Base-by-base conservation (phyloP, 208 protist species). In the Histomonas meleagridis region DNA sequence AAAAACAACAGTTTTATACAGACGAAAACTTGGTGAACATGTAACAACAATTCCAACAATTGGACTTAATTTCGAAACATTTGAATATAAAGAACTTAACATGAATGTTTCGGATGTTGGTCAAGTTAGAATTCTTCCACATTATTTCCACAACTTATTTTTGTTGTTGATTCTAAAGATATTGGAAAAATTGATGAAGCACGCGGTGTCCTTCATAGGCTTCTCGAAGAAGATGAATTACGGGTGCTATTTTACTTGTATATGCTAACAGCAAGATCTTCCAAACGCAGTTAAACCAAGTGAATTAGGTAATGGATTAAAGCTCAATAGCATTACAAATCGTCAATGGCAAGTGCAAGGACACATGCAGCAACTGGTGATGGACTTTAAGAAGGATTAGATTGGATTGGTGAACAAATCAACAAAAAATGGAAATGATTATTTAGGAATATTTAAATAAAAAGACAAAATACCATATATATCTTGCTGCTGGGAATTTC, bases 181-280 rank as follows among this genome's bases (percentile, higher is more conserved):
- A 93, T 95, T 51, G 97, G 97, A 28, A 96, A 97, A 91, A 93
- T 98, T 23, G 95, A 92, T 14, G 91, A 70, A 23, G 93, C 93
- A 14, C 69, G 65, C 32, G 94, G 94, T 46, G 94, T 94, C 72
- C 90, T 95, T 79, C 95, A 97, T 79, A 97, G 96, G 92, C 97
- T 99, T 95, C 92, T 99, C n/a, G 92, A 94, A 12, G 97, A 99
- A 93, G 97, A 98, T 90, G 97, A 99, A 93, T 96, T 99, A 21
- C 94, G 96, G 97, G 98, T 91, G 97, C 97, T 12, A 93, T 96
- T 10, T 93, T 99, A 18, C 96, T 99, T 7, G 97, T 99, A 10
- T 99, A 98, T 91, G 98, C 98, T n/a, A 99, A 99, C 96, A 99
- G 95, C 97, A 99, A 94, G 97, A 99, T 95, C 92, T 99, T 60